Percentiles rank a stretch among this genome's conserved stretches.
These are phyloP conservation scores for Neurospora terricola DNA, from an alignment of 495 filamentous ascomycete species.

Conservation along the genomic window DNA sequence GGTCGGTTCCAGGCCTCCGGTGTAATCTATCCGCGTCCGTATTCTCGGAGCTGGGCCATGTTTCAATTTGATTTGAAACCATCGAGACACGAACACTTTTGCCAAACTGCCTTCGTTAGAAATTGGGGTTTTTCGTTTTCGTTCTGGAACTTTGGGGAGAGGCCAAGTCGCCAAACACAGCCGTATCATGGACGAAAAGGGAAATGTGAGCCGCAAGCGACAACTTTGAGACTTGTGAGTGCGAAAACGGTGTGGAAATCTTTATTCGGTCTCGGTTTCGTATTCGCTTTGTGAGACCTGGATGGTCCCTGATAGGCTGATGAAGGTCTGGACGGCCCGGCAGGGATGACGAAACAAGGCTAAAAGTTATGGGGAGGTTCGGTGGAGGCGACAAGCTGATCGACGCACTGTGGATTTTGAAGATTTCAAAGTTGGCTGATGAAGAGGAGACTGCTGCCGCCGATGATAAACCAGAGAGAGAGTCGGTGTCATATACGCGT, in stretches of 20 bases:
- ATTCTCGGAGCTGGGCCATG: background rate
- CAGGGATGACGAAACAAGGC: background rate
- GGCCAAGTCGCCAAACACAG: background rate
- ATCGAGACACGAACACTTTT: background rate
- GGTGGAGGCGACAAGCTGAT: background rate
- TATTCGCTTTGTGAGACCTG: background rate
- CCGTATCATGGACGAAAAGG: background rate
- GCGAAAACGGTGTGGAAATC: background rate
- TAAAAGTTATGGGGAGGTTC: background rate
- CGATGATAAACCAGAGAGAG: background rate
- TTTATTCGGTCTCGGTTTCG: background rate
- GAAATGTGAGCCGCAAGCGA: background rate
- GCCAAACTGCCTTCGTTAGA: background rate
- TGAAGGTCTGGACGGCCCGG: background rate
- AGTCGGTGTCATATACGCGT: background rate
- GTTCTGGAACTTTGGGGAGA: background rate
- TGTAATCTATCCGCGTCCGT: background rate
- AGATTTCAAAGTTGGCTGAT: background rate
- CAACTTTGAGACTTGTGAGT: background rate
- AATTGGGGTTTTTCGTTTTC: background rate
- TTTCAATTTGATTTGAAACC: background rate
- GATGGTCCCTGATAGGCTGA: background rate
- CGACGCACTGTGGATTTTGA: background rate
- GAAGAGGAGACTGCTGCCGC: background rate
- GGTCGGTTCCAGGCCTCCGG: background rate